Evolutionary conservation across 164 flowering plant genomes (phyloP), one percentile per base, ranked within the genome.

Genomic region (Cinnamomum chago): DNA sequence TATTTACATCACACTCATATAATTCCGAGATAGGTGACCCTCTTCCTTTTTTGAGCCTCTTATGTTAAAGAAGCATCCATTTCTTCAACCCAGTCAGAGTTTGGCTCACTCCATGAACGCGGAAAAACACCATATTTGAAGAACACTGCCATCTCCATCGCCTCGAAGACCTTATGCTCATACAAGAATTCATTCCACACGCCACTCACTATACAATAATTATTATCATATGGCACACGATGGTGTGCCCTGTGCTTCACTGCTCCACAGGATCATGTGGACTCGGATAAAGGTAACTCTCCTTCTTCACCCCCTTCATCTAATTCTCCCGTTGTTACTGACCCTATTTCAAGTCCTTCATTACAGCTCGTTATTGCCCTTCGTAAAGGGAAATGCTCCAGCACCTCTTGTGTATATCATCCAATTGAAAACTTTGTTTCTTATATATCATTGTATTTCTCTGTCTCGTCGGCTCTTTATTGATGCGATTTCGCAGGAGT

Each of bases 201-300:
- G 0, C 97, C 97, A 70, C 93, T 95, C 24, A 93, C 97, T 11
- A 91, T 93, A 81, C 99, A 95, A 68, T 95, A 95, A 66, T 90
- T 93, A 77, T 83, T 89, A 82, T 90, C 88, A 62, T 88, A 91
- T 0, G 97, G 97, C 0, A 84, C 67, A 10, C 90, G 90, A 73
- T 95, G 99, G 72, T 93, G 97, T 0, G 88, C 89, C 0, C 81
- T 84, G 60, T 93, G 99, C 67, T 87, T 85, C 30, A 27, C 27
- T 27, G 1, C 27, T 27, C 27, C 27, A 27, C 27, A 27, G 27
- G 27, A 27, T 27, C 27, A 27, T 27, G 27, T 27, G 27, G 27
- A 27, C 27, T 27, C 27, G 2, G 2, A 27, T 1, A 27, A 27
- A 27, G 27, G 28, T 27, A 27, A 27, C 28, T 27, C 28, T 27